Conservation (phyloP, 176 grass and related monocot species). For the Secale cereale region DNA sequence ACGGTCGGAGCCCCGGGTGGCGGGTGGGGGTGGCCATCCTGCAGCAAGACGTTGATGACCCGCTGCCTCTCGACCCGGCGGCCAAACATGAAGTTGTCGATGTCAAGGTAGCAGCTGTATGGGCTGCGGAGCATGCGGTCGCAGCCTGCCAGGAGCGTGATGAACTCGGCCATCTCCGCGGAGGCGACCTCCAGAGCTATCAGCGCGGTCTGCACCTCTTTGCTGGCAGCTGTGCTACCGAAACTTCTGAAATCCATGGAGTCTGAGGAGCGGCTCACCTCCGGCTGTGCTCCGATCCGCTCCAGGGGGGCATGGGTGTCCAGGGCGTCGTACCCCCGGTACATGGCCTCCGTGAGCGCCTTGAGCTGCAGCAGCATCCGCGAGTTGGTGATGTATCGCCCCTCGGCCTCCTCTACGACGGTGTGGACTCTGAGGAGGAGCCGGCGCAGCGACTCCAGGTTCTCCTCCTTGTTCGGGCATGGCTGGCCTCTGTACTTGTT, state of each 20-base stretch:
- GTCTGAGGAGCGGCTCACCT: neutral
- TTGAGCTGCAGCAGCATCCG: neutral
- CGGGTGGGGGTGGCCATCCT: neutral
- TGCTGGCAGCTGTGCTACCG: neutral
- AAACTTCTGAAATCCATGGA: neutral
- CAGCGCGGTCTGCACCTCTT: neutral
- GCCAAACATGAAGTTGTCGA: slow-evolving; percentile 35
- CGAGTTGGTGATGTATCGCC: neutral
- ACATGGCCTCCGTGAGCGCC: neutral
- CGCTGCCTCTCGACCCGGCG: slow-evolving; percentile 19
- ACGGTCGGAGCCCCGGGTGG: neutral
- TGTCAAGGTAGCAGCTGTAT: slow-evolving; percentile 8
- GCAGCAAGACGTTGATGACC: neutral
- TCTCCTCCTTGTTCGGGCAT: neutral
- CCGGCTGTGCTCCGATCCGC: neutral
- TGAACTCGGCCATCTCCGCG: neutral
- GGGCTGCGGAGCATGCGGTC: slow-evolving; percentile 9
- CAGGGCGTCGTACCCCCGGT: neutral
- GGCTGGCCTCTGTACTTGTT: neutral
- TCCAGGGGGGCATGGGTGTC: neutral
- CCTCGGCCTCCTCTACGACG: neutral
- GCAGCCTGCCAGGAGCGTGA: neutral
- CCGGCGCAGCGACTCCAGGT: neutral
- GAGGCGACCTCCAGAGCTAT: neutral
- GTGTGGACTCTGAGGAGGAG: neutral